Evolutionary conservation across 805 yeast species (phyloP).

Genomic region (Ogataea polymorpha): DNA sequence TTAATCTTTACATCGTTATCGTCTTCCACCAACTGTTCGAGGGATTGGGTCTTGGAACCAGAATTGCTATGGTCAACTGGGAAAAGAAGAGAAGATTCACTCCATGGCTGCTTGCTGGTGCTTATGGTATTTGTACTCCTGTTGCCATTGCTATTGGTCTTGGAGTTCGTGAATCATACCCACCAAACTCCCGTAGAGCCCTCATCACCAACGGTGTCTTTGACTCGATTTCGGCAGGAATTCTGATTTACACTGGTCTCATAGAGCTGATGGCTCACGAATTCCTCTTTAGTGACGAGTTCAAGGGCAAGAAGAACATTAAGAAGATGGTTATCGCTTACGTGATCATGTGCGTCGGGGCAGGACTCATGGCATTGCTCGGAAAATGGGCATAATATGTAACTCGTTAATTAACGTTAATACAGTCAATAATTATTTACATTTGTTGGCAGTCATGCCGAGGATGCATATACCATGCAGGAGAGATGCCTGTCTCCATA

Average conservation of each 20-base stretch:
- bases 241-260: conserved; percentile 70
- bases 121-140: conserved; percentile 61
- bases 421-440: too few relatives aligned
- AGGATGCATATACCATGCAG: too few relatives aligned
- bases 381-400: conserved; percentile 66
- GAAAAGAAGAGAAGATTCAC: conserved; percentile 41
- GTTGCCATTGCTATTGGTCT: conserved; percentile 75
- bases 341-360: conserved; percentile 55
- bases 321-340: conserved; percentile 51
- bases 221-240: conserved; percentile 76
- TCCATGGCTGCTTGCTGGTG: conserved; percentile 56
- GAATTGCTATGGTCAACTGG: conserved; percentile 58
- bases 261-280: conserved; percentile 82
- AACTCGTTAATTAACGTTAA: too few relatives aligned
- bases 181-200: conserved; percentile 55
- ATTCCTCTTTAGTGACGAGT: conserved; percentile 57
- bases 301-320: conserved; percentile 57
- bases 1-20: conserved; percentile 63
- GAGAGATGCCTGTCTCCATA: too few relatives aligned
- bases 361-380: conserved; percentile 74
- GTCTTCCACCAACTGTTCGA: conserved; percentile 81
- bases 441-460: too few relatives aligned
- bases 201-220: conserved; percentile 68
- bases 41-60: conserved; percentile 81
- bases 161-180: conserved; percentile 63